phyloP scores from a whole-genome alignment of 768 basidiomycete species.

The Pulveroboletus sp. region DNA sequence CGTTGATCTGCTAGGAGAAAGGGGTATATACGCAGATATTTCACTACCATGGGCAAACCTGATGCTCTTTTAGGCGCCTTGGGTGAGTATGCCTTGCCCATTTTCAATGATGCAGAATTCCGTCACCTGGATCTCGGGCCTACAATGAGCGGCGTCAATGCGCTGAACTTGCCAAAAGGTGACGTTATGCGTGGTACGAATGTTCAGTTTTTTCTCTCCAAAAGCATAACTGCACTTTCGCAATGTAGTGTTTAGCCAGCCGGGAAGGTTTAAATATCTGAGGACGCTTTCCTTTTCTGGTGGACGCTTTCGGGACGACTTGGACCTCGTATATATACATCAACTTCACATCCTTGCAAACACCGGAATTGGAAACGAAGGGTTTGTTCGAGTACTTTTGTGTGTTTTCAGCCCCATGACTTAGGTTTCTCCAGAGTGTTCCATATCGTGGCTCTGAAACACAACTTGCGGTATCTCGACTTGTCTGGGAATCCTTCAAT shows the following conservation, averaged over 20 bases:
- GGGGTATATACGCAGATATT: conserved; percentile 30
- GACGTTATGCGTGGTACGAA: conserved; percentile 43
- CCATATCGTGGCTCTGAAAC: conserved; percentile 54
- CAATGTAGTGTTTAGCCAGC: conserved; percentile 46
- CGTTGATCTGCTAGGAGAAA: conserved; percentile 28
- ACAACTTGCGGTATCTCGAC: conserved; percentile 50
- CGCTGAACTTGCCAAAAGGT: conserved; percentile 45
- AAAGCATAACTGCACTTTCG: conserved; percentile 1
- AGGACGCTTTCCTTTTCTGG: conserved; percentile 49
- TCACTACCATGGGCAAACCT: conserved; percentile 15
- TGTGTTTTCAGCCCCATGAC: conserved; percentile 1
- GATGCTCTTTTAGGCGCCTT: conserved; percentile 41
- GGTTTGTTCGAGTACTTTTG: conserved; percentile 36
- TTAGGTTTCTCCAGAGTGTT: conserved; percentile 43
- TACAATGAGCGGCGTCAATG: conserved; percentile 46
- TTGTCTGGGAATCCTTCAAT: conserved; percentile 52
- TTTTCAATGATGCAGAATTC: conserved; percentile 47
- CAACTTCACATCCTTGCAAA: conserved; percentile 51
- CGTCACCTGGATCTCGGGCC: conserved; percentile 42
- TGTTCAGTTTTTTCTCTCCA: not conserved
- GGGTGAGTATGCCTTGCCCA: conserved; percentile 40
- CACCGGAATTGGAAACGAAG: conserved; percentile 61
- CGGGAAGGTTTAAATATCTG: conserved; percentile 51
- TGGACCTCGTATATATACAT: conserved; percentile 50
- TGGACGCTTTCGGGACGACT: conserved; percentile 40